phyloP scores from a whole-genome alignment of 129 eudicot species.

The sunflower (Helianthus annuus) region DNA sequence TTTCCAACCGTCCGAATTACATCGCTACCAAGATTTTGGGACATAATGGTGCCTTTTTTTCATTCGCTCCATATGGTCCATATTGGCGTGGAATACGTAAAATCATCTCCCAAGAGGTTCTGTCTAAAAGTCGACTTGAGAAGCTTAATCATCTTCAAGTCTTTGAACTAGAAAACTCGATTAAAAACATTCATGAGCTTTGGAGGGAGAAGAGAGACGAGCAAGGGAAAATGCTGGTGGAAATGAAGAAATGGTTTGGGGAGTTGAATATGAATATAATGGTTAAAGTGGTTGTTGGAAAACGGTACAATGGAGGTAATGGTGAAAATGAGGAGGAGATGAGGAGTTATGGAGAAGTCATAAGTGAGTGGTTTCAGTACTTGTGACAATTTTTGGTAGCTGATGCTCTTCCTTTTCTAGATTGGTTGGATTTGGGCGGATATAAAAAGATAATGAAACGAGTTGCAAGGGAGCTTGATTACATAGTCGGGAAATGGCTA shows the following conservation, averaged over 20 bases:
- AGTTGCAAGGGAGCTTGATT: slow-evolving; percentile 16
- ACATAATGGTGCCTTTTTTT: slow-evolving; percentile 15
- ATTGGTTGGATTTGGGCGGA: slow-evolving; percentile 37
- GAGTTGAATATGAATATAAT: slow-evolving; percentile 21
- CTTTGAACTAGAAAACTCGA: neutral
- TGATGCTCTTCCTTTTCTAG: slow-evolving; percentile 31
- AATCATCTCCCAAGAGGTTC: slow-evolving; percentile 25
- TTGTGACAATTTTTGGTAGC: slow-evolving; percentile 21
- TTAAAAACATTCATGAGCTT: slow-evolving; percentile 4
- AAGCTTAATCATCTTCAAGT: slow-evolving; percentile 11
- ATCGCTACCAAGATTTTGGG: slow-evolving; percentile 23
- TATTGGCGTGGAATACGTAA: slow-evolving; percentile 41
- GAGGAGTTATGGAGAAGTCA: neutral
- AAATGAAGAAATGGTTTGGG: slow-evolving; percentile 41
- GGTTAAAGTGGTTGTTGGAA: slow-evolving; percentile 30
- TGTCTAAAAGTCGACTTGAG: slow-evolving; percentile 24
- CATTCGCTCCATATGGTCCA: slow-evolving; percentile 31
- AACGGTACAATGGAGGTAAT: neutral
- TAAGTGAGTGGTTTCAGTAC: slow-evolving; percentile 17
- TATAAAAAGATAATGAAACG: slow-evolving; percentile 25
- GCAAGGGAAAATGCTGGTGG: slow-evolving; percentile 23
- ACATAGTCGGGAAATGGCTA: slow-evolving; percentile 20
- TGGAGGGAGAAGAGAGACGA: slow-evolving; percentile 14
- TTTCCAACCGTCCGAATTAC: slow-evolving; percentile 23
- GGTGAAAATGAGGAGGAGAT: slow-evolving; percentile 17